phyloP scores from a whole-genome alignment of 306 rosid species.

The Cicer yamashitae region DNA sequence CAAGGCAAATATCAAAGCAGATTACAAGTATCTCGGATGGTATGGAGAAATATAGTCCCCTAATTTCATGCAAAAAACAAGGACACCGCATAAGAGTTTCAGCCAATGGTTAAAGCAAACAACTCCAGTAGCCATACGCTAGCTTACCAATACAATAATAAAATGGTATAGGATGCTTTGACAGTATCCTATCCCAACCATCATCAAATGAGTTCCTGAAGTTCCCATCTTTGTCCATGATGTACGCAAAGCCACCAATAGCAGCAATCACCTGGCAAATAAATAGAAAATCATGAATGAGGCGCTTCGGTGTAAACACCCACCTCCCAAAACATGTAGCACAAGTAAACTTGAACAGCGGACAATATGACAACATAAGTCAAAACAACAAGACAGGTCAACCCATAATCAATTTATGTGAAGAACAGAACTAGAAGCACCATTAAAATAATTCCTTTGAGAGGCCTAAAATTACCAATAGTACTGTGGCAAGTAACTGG shows the following conservation, averaged over 20 bases:
- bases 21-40: constrained; percentile 18
- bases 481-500: background rate
- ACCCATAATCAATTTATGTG: background rate
- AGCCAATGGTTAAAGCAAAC: constrained; percentile 19
- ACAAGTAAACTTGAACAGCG: background rate
- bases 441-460: background rate
- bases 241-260: constrained; percentile 86
- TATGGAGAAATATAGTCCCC: constrained; percentile 11
- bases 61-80: background rate
- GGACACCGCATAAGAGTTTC: constrained; percentile 23
- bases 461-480: constrained; percentile 29
- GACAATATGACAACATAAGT: constrained; percentile 9
- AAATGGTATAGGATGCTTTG: constrained; percentile 96
- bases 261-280: constrained; percentile 78
- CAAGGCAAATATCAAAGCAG: constrained; percentile 34
- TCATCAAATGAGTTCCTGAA: constrained; percentile 95
- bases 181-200: constrained; percentile 95
- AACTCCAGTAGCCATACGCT: background rate
- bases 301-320: background rate
- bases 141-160: constrained; percentile 89
- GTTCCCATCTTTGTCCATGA: constrained; percentile 94
- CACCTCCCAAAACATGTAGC: background rate
- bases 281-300: constrained; percentile 33
- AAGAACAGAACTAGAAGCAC: background rate
- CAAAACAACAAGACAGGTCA: constrained; percentile 16